Percentiles rank a stretch among this genome's conserved stretches.
These are phyloP conservation scores for Pseudoneurospora amorphoporcata DNA, from an alignment of 495 filamentous ascomycete species.

Conservation along the genomic window DNA sequence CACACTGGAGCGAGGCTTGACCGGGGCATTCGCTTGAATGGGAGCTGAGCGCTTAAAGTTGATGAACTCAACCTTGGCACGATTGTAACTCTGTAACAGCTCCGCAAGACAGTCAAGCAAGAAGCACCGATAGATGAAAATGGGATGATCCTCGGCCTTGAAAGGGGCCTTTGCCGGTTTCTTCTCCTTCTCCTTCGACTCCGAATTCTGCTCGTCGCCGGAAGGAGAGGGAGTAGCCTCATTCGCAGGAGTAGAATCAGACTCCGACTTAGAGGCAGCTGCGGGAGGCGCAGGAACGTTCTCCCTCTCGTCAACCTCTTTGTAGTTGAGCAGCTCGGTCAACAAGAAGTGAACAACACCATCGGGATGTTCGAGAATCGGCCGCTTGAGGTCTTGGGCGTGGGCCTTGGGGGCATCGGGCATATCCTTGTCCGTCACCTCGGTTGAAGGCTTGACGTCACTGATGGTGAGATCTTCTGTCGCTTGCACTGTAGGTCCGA, in stretches of 20 bases:
- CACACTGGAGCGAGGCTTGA: constrained; percentile 86
- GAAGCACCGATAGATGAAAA: constrained; percentile 94
- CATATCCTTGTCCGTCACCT: constrained; percentile 42
- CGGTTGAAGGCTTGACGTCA: constrained; percentile 44
- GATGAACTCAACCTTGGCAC: constrained; percentile 95
- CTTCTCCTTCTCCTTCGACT: constrained; percentile 40
- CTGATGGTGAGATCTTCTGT: constrained; percentile 44
- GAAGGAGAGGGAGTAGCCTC: constrained; percentile 15
- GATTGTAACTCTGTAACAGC: constrained; percentile 84
- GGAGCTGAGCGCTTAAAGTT: constrained; percentile 90
- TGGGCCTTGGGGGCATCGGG: constrained; percentile 49
- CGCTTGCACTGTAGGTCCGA: constrained; percentile 37
- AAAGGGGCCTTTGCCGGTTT: constrained; percentile 69
- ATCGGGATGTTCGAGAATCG: constrained; percentile 84
- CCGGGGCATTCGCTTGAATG: constrained; percentile 67
- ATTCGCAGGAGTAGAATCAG: constrained; percentile 10
- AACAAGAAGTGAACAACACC: constrained; percentile 93
- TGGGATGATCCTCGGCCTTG: constrained; percentile 87
- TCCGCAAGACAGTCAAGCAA: constrained; percentile 88
- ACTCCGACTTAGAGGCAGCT: constrained; percentile 27
- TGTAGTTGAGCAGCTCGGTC: constrained; percentile 86
- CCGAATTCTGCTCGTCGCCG: constrained; percentile 13
- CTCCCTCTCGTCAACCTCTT: constrained; percentile 81
- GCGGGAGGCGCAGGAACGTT: constrained; percentile 12
- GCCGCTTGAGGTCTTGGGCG: constrained; percentile 59